These are phyloP conservation scores for Ganoderma sinense DNA, from an alignment of 1,284 basidiomycete species.

Conservation along the genomic window DNA sequence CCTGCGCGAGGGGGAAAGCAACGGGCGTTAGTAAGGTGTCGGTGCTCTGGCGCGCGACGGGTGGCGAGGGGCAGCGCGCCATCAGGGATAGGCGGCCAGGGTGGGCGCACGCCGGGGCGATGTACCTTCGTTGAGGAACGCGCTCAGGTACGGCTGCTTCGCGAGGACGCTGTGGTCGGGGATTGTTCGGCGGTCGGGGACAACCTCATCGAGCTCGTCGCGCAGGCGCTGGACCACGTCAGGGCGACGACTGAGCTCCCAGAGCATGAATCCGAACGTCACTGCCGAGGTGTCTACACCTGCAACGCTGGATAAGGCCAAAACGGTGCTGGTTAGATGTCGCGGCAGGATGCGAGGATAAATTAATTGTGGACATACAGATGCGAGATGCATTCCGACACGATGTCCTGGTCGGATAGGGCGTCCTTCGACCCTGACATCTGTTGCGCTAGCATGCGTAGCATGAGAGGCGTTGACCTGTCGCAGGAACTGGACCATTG, in stretches of 20 bases:
- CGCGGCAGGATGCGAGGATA: background rate
- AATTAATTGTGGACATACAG: slow-evolving; percentile 51
- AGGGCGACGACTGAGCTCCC: slow-evolving; percentile 32
- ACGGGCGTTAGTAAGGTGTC: no score
- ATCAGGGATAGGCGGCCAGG: background rate
- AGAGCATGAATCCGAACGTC: slow-evolving; percentile 32
- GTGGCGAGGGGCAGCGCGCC: background rate
- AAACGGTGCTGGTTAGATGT: background rate
- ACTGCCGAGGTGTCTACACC: slow-evolving; percentile 35
- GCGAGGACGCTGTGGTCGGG: slow-evolving; percentile 30
- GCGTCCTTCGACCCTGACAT: slow-evolving; percentile 38
- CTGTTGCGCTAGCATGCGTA: slow-evolving; percentile 9
- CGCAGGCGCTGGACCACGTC: slow-evolving; percentile 32
- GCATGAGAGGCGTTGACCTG: slow-evolving; percentile 7
- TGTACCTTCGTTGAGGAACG: slow-evolving; percentile 31
- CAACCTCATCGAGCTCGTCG: slow-evolving; percentile 31
- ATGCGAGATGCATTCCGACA: slow-evolving; percentile 75
- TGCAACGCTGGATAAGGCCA: slow-evolving; percentile 26
- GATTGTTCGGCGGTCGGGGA: slow-evolving; percentile 28
- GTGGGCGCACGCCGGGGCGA: background rate
- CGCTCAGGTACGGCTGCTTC: slow-evolving; percentile 33
- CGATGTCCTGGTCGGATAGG: slow-evolving; percentile 70
- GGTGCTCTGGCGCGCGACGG: no score
- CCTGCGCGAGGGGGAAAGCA: slow-evolving; percentile 15
- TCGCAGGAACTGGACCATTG: background rate